Conservation (phyloP, 306 rosid species). For the Albizia julibrissin region DNA sequence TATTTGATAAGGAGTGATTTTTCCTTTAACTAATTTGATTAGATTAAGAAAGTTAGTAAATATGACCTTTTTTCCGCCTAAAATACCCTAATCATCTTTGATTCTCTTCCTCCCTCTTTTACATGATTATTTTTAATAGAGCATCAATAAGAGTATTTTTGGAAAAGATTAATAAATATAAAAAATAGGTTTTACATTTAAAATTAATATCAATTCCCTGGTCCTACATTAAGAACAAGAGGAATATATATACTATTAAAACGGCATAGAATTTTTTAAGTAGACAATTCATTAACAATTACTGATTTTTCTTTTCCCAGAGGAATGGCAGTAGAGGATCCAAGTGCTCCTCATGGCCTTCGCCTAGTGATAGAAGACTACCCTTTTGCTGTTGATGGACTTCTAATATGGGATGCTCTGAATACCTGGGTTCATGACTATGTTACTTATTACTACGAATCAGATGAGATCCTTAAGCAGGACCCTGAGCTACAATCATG, state of each 20-base stretch:
- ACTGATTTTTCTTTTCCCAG: background rate
- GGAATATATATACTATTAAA: background rate
- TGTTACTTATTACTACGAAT: background rate
- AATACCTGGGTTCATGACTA: background rate
- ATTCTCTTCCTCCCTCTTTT: no score
- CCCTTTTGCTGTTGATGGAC: slow-evolving; percentile 8
- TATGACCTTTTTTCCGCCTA: no score
- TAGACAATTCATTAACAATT: background rate
- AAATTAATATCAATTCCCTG: no score
- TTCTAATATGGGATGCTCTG: background rate
- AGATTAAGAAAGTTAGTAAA: no score
- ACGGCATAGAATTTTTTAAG: background rate
- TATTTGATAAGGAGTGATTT: no score
- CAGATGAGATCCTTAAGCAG: background rate
- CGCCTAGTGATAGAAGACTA: background rate
- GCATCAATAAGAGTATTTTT: no score
- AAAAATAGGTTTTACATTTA: no score
- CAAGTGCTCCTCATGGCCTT: background rate
- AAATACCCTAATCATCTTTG: no score
- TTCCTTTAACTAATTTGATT: no score
- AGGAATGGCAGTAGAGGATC: slow-evolving; percentile 3
- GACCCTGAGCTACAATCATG: background rate
- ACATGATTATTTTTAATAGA: no score
- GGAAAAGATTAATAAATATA: no score
- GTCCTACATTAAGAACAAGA: no score